Conservation (phyloP, 1,284 basidiomycete species). For the Heimioporus retisporus region DNA sequence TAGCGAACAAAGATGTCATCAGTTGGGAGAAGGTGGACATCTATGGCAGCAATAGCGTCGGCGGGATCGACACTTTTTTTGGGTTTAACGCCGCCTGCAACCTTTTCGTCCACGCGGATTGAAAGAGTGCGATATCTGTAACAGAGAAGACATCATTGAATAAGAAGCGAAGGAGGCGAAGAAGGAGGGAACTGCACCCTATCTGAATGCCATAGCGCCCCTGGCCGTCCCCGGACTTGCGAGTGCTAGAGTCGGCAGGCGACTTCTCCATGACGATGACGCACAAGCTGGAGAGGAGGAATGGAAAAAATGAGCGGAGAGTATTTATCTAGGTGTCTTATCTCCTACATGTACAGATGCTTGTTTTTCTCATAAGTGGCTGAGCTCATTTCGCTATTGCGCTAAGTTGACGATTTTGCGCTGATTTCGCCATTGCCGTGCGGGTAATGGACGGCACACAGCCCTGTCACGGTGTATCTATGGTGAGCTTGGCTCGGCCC, state of each 20-base stretch:
- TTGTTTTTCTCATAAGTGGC: not conserved
- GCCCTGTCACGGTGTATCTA: conserved; percentile 1
- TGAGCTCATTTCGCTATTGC: conserved; percentile 44
- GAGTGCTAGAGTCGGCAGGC: conserved; percentile 4
- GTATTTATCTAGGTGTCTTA: conserved; percentile 18
- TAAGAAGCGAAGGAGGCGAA: not conserved
- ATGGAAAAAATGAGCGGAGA: not conserved
- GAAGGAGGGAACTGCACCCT: conserved; percentile 18
- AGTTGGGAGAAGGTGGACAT: conserved; percentile 55
- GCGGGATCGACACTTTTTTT: conserved; percentile 45
- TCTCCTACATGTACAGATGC: not conserved
- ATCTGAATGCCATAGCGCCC: conserved; percentile 45
- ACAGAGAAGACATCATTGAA: not conserved
- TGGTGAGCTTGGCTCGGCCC: not conserved
- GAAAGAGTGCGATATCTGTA: conserved; percentile 55
- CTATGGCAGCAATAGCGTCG: conserved; percentile 52
- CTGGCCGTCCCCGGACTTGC: conserved; percentile 25
- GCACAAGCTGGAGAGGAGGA: not conserved
- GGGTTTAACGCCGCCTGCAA: conserved; percentile 15
- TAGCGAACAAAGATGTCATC: conserved; percentile 57
- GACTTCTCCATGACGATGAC: conserved; percentile 33
- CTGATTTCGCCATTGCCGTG: conserved; percentile 38
- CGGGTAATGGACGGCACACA: not conserved
- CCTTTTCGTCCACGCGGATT: conserved; percentile 50
- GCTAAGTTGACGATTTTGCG: conserved; percentile 18